Base-by-base conservation (phyloP, 164 flowering plant species). In the Akebia trifoliata region DNA sequence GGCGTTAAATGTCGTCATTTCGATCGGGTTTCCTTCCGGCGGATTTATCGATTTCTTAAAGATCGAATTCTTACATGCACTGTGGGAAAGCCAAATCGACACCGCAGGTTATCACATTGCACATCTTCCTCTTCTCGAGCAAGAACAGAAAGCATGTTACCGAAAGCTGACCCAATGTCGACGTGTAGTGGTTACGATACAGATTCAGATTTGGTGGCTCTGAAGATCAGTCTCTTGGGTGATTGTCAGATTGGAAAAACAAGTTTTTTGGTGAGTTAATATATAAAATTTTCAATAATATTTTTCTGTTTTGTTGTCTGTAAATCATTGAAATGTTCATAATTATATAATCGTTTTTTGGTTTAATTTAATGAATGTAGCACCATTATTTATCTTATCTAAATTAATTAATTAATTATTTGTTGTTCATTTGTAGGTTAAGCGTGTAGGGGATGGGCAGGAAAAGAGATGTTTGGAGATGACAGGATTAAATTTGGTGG, bases 201-300 rank as follows among this genome's bases (percentile, higher is more conserved):
- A 4, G 93, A 89, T 67, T 76, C 83, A 0, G 91, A 92, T 72
- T 81, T 76, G 68, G 95, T 92, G 25, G 62, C 63, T 14, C 64
- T 92, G 69, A 92, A 92, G 83, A 84, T 91, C 28, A 84, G 92
- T 50, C 44, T 88, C 34, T 63, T 91, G 80, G 98, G 98, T 60
- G 98, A 91, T 77, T 79, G 87, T 60, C 92, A 86, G 52, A 84
- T 81, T 77, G 98, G 98, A 8, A 91, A 91, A 73, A 89, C 98
- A 9, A 87, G 84, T 62, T 92, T 92, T 62, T 62, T 92, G 80
- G 98, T 92, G 10, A 75, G 82, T 62, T 25, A n/a, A 37, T 14
- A 8, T 8, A 24, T 4, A 50, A 43, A 50, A 30, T 34, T 24
- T 46, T n/a, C n/a, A n/a, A n/a, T n/a, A n/a, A n/a, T n/a, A n/a